Evolutionary conservation across 352 stramenopile genomes (phyloP), one percentile per base, ranked within the genome.

Genomic region (Phytopythium sindhum): DNA sequence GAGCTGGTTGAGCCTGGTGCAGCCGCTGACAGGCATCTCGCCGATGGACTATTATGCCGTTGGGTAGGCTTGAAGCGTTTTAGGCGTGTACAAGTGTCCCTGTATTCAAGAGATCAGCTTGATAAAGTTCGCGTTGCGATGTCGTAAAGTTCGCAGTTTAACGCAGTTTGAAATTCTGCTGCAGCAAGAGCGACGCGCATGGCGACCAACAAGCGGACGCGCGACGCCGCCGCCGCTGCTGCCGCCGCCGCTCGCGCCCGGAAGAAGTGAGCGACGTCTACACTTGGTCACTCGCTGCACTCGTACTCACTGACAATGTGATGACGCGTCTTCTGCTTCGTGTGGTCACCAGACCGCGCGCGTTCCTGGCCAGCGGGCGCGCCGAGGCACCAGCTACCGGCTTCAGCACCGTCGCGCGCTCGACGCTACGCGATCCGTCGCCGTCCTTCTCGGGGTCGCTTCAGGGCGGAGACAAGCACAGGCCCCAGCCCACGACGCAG

Each of bases 1-100:
- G 39, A 78, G 78, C 21, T 94, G 86, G 86, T 70, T 94, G 33
- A 91, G 81, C 52, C 81, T 94, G 48, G 81, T 94, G 58, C 77
- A 85, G 59, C 78, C 81, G 21, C 44, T 90, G 55, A 91, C 83
- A 29, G 50, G 63, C 55, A 81, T 92, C 33, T 72, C 76, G 1
- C 80, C 80, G 15, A 19, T 68, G 10, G 66, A 77, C 15, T 87
- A 87, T 67, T 48, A 48, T 45, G 39, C 39, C n/a, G 39, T 45
- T 45, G 1, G 15, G 17, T n/a, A 45, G 39, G 14, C n/a, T n/a
- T 39, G n/a, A n/a, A n/a, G n/a, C n/a, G n/a, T n/a, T n/a, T n/a
- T n/a, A n/a, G n/a, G n/a, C n/a, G n/a, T n/a, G n/a, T n/a, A n/a
- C n/a, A n/a, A n/a, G n/a, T n/a, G n/a, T 14, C 33, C 33, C 33